A percentile compares a stretch with the other conserved stretches of the same genome.
These are phyloP conservation scores for Phytophthora multivora DNA, from an alignment of 352 stramenopile genomes.

Conservation along the genomic window DNA sequence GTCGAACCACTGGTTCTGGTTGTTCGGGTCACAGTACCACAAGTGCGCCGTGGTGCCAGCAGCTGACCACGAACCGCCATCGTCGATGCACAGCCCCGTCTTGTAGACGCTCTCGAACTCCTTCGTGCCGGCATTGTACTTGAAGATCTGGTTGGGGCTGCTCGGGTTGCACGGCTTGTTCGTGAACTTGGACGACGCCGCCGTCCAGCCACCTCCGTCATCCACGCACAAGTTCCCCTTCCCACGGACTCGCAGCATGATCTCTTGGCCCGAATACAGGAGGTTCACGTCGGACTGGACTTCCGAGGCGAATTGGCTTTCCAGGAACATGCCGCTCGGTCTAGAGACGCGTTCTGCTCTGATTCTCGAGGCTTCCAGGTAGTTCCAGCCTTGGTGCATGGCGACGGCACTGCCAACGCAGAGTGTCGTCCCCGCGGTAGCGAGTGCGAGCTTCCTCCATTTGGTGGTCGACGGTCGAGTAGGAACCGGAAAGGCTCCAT, in stretches of 20 bases:
- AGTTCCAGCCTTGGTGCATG: slow-evolving; percentile 26
- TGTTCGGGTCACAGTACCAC: slow-evolving; percentile 33
- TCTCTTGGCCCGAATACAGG: slow-evolving; percentile 17
- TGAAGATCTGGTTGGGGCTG: slow-evolving; percentile 39
- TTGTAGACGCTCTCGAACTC: slow-evolving; percentile 33
- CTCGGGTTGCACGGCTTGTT: slow-evolving; percentile 34
- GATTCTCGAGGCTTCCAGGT: neutral
- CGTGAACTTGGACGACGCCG: slow-evolving; percentile 23
- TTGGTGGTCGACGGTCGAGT: slow-evolving; percentile 2
- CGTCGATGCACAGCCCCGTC: slow-evolving; percentile 28
- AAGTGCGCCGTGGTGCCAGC: slow-evolving; percentile 18
- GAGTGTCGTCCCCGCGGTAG: slow-evolving; percentile 13
- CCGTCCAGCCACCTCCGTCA: slow-evolving; percentile 29
- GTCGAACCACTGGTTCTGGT: slow-evolving; percentile 30
- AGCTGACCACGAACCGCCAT: slow-evolving; percentile 17
- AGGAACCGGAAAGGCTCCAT: neutral
- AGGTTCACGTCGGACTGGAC: slow-evolving; percentile 9
- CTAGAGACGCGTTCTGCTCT: slow-evolving; percentile 3
- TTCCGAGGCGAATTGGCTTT: slow-evolving; percentile 22
- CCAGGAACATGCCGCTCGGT: slow-evolving; percentile 22
- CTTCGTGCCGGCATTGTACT: slow-evolving; percentile 18
- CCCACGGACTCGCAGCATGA: slow-evolving; percentile 29
- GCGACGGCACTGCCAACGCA: slow-evolving; percentile 20
- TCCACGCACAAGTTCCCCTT: slow-evolving; percentile 43
- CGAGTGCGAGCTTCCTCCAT: slow-evolving; percentile 24